These are phyloP conservation scores for Trametes meyenii DNA, from an alignment of 768 basidiomycete species.

Conservation along the genomic window DNA sequence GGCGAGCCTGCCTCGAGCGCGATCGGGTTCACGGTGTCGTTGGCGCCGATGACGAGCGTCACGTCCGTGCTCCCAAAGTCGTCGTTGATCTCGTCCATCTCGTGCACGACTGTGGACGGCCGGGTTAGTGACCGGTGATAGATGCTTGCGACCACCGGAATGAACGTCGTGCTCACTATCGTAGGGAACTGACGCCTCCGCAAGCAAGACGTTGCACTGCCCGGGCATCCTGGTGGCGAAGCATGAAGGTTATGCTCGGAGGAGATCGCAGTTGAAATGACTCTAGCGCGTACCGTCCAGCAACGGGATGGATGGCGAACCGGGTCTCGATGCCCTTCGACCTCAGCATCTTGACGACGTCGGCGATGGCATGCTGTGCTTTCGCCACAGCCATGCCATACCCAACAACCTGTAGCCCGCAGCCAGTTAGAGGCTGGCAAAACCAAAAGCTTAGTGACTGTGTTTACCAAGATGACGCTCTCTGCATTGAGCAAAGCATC, in stretches of 20 bases:
- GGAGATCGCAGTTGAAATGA: background rate
- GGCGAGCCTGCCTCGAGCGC: constrained; percentile 84
- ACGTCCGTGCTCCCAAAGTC: constrained; percentile 89
- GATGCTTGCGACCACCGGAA: no score
- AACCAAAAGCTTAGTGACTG: background rate
- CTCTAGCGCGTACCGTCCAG: constrained; percentile 47
- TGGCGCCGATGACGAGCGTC: constrained; percentile 90
- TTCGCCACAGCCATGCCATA: constrained; percentile 95
- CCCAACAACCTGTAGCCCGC: constrained; percentile 62
- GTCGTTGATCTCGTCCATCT: constrained; percentile 96
- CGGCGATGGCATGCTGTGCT: constrained; percentile 75
- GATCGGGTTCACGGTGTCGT: constrained; percentile 92
- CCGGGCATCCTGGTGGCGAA: constrained; percentile 73
- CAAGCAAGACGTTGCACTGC: constrained; percentile 89
- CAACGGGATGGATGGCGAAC: constrained; percentile 89
- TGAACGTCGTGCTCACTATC: constrained; percentile 58
- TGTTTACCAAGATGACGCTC: constrained; percentile 72
- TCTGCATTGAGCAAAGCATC: constrained; percentile 80
- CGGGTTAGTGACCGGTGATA: background rate
- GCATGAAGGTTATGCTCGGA: background rate
- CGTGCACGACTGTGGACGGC: constrained; percentile 67
- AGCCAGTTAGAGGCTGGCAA: background rate
- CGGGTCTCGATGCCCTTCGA: constrained; percentile 78
- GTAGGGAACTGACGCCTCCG: constrained; percentile 89
- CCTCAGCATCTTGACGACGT: constrained; percentile 73